These are phyloP conservation scores for Capsicum baccatum DNA, from an alignment of 257 asterid genomes.

Conservation along the genomic window DNA sequence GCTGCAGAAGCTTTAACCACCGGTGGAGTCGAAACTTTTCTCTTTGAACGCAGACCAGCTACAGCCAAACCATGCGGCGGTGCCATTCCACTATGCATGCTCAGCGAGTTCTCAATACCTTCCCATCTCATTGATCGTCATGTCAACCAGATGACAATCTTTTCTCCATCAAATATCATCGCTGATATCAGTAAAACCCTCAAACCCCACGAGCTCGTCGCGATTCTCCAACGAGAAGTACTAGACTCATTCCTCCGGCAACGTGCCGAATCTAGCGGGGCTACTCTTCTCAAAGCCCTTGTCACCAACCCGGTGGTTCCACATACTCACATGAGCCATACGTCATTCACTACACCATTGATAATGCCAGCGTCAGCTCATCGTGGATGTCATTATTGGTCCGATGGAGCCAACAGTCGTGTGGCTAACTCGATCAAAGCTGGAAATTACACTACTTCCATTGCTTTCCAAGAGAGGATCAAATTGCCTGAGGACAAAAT, in stretches of 20 bases:
- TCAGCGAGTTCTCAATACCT: slow-evolving; percentile 81
- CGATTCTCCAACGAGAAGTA: slow-evolving; percentile 89
- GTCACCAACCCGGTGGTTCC: slow-evolving; percentile 67
- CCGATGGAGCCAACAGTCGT: slow-evolving; percentile 86
- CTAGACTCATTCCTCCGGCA: slow-evolving; percentile 75
- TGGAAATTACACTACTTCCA: slow-evolving; percentile 70
- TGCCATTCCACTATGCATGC: slow-evolving; percentile 88
- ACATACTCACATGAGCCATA: slow-evolving; percentile 51
- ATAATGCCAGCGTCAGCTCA: slow-evolving; percentile 46
- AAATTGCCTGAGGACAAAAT: slow-evolving; percentile 67
- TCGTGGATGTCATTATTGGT: slow-evolving; percentile 72
- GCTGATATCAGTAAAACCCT: slow-evolving; percentile 78
- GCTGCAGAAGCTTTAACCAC: slow-evolving; percentile 82
- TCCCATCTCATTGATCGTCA: slow-evolving; percentile 65
- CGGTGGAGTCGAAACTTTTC: slow-evolving; percentile 79
- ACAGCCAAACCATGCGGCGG: slow-evolving; percentile 91
- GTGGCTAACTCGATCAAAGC: slow-evolving; percentile 81
- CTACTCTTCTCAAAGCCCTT: slow-evolving; percentile 62
- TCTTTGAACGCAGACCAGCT: slow-evolving; percentile 76
- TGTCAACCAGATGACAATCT: slow-evolving; percentile 73
- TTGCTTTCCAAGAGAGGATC: slow-evolving; percentile 79
- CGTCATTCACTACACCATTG: slow-evolving; percentile 52
- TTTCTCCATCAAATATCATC: slow-evolving; percentile 74
- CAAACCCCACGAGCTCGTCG: slow-evolving; percentile 64
- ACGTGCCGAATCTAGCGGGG: slow-evolving; percentile 66